phyloP scores from a whole-genome alignment of 192 early-diverging fungal genomes.

The Chytriomyces sp. region DNA sequence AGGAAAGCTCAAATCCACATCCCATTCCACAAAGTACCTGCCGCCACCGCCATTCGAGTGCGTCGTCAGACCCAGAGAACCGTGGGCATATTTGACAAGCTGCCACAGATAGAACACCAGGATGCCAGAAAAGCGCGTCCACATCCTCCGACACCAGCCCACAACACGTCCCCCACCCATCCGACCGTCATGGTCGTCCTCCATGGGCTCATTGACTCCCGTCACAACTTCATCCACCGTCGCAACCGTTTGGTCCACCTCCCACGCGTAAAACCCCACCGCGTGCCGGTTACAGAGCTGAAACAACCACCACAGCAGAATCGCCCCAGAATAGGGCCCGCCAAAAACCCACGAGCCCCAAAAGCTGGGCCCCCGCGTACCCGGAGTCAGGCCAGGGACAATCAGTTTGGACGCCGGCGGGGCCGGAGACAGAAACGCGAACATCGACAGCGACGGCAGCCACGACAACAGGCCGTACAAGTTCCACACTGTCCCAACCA shows the following conservation, averaged over 20 bases:
- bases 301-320: slow-evolving; percentile 25
- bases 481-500: background rate
- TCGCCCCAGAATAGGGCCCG: background rate
- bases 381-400: slow-evolving; percentile 12
- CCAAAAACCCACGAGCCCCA: slow-evolving; percentile 29
- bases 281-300: slow-evolving; percentile 10
- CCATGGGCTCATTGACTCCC: background rate
- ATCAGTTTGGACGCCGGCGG: background rate
- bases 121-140: slow-evolving; percentile 4
- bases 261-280: slow-evolving; percentile 26
- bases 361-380: background rate
- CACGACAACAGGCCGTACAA: slow-evolving; percentile 11
- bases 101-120: slow-evolving; percentile 8
- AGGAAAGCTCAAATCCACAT: background rate
- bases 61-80: background rate
- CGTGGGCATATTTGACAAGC: background rate
- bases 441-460: background rate
- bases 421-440: too few relatives aligned
- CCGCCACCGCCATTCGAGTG: background rate
- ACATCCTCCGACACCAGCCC: slow-evolving; percentile 25
- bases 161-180: slow-evolving; percentile 23
- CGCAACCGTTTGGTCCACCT: background rate
- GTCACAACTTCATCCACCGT: slow-evolving; percentile 7
- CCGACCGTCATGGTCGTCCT: slow-evolving; percentile 23
- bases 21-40: background rate